Conservation (phyloP, 257 asterid genomes). For the Nicotiana paniculata region DNA sequence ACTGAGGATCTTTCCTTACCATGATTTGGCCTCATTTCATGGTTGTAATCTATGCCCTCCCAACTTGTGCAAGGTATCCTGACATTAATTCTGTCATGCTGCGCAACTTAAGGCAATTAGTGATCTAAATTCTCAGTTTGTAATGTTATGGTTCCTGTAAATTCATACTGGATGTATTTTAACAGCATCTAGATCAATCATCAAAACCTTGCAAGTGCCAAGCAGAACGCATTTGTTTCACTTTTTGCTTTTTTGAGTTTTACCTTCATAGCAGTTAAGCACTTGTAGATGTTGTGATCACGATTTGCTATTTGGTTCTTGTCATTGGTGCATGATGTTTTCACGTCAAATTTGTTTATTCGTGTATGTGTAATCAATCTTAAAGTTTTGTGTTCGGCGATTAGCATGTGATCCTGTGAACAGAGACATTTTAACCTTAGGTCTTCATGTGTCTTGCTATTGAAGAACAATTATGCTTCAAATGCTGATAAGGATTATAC, state of each 20-base stretch:
- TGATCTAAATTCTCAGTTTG: background rate
- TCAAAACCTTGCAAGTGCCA: background rate
- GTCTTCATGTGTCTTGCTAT: background rate
- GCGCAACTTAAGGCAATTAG: background rate
- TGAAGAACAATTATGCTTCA: background rate
- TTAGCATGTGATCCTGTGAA: background rate
- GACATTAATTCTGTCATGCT: background rate
- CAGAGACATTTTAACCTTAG: background rate
- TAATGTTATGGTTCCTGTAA: background rate
- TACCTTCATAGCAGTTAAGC: background rate
- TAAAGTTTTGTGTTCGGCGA: background rate
- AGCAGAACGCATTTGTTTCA: background rate
- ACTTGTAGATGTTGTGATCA: background rate
- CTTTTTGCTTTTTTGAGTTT: background rate
- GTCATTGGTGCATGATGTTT: background rate
- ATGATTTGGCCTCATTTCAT: constrained; percentile 36
- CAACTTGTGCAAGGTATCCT: constrained; percentile 74
- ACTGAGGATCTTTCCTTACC: constrained; percentile 58
- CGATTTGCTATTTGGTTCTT: background rate
- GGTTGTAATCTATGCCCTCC: constrained; percentile 70
- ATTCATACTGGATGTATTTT: background rate
- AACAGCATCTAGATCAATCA: background rate
- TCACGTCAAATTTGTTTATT: background rate
- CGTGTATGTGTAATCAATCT: background rate
- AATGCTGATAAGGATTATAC: background rate